These are phyloP conservation scores for Petunia axillaris DNA, from an alignment of 257 asterid genomes.

Conservation along the genomic window DNA sequence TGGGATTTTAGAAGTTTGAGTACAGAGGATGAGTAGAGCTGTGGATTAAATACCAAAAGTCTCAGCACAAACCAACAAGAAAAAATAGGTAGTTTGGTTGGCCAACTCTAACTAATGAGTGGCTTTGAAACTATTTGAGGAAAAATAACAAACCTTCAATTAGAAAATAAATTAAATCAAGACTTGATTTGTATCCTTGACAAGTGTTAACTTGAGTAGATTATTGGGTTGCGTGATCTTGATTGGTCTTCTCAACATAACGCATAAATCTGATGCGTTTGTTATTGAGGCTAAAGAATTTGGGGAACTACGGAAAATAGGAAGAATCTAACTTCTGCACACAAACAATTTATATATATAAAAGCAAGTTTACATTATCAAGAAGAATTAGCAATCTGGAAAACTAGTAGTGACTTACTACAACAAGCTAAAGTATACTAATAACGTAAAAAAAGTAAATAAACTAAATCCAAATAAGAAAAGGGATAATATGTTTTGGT, in stretches of 20 bases:
- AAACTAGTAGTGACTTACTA: no score
- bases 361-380: not conserved
- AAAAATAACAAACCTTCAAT: not conserved
- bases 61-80: not conserved
- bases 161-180: not conserved
- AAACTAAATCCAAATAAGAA: not conserved
- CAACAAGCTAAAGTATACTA: no score
- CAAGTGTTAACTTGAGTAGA: constrained; percentile 16
- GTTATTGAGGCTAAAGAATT: not conserved
- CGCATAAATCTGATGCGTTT: not conserved
- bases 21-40: constrained; percentile 25
- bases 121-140: not conserved
- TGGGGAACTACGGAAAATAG: not conserved
- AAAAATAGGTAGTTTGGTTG: constrained; percentile 35
- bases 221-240: not conserved
- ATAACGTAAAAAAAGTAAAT: not conserved
- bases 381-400: no score
- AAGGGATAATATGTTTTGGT: not conserved
- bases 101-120: constrained; percentile 34
- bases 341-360: not conserved
- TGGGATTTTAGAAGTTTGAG: constrained; percentile 27
- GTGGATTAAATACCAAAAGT: constrained; percentile 28
- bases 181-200: not conserved
- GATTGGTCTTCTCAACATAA: not conserved
- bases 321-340: not conserved